Evolutionary conservation across 768 basidiomycete genomes (phyloP).

Genomic region (Lactarius vividus): DNA sequence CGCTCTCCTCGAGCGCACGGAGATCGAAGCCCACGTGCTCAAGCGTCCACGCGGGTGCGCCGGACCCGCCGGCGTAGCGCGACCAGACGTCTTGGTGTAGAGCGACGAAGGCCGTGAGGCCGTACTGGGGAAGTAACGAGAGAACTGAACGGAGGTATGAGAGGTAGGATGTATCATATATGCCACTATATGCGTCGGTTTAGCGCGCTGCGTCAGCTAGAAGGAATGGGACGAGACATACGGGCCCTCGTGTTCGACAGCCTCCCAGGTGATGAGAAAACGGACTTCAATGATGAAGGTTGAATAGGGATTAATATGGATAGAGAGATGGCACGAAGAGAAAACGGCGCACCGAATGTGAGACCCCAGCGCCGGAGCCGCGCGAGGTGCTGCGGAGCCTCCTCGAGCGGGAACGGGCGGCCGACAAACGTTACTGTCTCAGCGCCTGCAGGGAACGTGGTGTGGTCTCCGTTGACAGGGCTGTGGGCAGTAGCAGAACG

Average conservation of each 20-base stretch:
- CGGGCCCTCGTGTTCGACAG: slow-evolving; percentile 91
- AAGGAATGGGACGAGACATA: slow-evolving; percentile 43
- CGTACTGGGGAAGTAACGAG: slow-evolving; percentile 67
- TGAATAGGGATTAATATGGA: neutral
- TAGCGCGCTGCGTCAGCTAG: neutral
- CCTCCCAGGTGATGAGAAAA: slow-evolving; percentile 96
- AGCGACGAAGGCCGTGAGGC: slow-evolving; percentile 70
- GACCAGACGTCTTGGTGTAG: slow-evolving; percentile 98
- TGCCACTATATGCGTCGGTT: slow-evolving; percentile 49
- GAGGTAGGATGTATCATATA: slow-evolving; percentile 83
- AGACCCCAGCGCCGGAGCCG: slow-evolving; percentile 84
- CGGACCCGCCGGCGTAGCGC: slow-evolving; percentile 90
- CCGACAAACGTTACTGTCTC: slow-evolving; percentile 79
- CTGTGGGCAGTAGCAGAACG: slow-evolving; percentile 38
- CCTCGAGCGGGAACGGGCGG: slow-evolving; percentile 85
- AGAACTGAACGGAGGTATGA: slow-evolving; percentile 71
- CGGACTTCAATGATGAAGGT: slow-evolving; percentile 51
- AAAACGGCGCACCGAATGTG: slow-evolving; percentile 67
- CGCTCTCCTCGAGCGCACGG: slow-evolving; percentile 70
- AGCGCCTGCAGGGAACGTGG: slow-evolving; percentile 63
- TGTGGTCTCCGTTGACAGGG: slow-evolving; percentile 65
- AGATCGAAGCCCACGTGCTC: slow-evolving; percentile 85
- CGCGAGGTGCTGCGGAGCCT: slow-evolving; percentile 82
- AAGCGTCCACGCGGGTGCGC: slow-evolving; percentile 95
- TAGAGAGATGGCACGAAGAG: neutral